These are phyloP conservation scores for Orobanche coerulescens DNA, from an alignment of 257 asterid genomes.

Conservation along the genomic window DNA sequence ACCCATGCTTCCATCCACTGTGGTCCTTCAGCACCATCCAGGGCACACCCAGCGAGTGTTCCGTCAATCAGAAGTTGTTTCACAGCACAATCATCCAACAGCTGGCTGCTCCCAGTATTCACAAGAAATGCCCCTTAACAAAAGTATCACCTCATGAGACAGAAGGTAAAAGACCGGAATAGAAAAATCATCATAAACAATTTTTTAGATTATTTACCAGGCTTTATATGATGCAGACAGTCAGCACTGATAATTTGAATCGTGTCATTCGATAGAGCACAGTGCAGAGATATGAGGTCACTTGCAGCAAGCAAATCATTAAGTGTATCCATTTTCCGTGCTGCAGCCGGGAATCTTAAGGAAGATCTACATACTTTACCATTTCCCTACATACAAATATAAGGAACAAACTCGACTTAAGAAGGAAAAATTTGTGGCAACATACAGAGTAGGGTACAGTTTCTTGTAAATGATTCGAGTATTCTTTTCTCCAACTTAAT, in stretches of 20 bases:
- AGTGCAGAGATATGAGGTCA: constrained; percentile 85
- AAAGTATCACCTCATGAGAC: constrained; percentile 31
- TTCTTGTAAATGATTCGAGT: not conserved
- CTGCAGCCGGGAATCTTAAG: constrained; percentile 75
- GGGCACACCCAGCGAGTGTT: constrained; percentile 92
- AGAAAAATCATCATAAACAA: constrained; percentile 4
- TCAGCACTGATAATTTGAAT: constrained; percentile 82
- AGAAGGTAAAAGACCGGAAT: constrained; percentile 2
- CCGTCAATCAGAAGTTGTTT: constrained; percentile 97
- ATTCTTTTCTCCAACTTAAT: constrained; percentile 10
- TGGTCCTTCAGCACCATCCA: constrained; percentile 99
- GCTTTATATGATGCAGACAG: constrained; percentile 88
- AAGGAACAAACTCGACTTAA: not conserved
- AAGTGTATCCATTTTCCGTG: constrained; percentile 97
- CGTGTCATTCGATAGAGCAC: constrained; percentile 83
- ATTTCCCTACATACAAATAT: constrained; percentile 42
- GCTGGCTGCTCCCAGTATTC: constrained; percentile 98
- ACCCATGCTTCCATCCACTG: constrained; percentile 99
- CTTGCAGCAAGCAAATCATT: constrained; percentile 98
- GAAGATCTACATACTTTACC: constrained; percentile 57
- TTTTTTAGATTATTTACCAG: constrained; percentile 45
- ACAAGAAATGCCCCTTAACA: constrained; percentile 90
- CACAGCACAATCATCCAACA: constrained; percentile 97
- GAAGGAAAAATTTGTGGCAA: not conserved
- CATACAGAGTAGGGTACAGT: not conserved